Evolutionary conservation across 2,329 filamentous ascomycete genomes (phyloP), one percentile per base, ranked within the genome.

Genomic region (Aureobasidium namibiae): DNA sequence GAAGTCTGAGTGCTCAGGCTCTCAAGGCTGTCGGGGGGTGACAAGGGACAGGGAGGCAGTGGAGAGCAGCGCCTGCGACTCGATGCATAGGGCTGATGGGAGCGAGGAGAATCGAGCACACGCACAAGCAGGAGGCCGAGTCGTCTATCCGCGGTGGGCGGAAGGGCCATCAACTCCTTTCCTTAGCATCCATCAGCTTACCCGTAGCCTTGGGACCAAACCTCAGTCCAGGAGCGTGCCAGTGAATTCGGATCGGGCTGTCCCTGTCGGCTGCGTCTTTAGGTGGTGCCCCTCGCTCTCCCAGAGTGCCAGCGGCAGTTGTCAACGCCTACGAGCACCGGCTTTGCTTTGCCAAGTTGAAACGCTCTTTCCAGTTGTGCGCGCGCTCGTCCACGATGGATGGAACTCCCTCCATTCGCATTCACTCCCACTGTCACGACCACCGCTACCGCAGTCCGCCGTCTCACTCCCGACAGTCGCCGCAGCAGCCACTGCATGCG

Each of bases 401-500:
- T 38, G 42, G 66, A 60, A 67, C 68, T 61, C 66, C 68, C 62
- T 66, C 69, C 62, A 67, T 72, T 68, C 64, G 69, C 67, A 68
- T 72, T 61, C 64, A 69, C 52, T 39, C 52, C 4, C 52, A 45
- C 66, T 39, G 39, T 8, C 52, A 45, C 66, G 63, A 71, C 72
- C 66, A 71, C 67, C 67, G 72, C 73, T 67, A 70, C 74, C 59
- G 71, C 38, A 65, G 63, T 61, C 65, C 68, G 31, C 61, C 66
- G 61, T 71, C 72, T 59, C 69, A 70, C 18, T 36, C 38, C 65
- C 67, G 70, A 38, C 62, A 66, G 60, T 72, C 72, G 62, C 71
- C 70, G 65, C 67, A 69, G 46, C 69, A 67, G 61, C 67, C 71
- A 59, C 67, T 74, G 61, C 70, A 70, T 52, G 67, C 74, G 48